Conservation (phyloP, 352 stramenopile genomes). For the Aphanomyces astaci region DNA sequence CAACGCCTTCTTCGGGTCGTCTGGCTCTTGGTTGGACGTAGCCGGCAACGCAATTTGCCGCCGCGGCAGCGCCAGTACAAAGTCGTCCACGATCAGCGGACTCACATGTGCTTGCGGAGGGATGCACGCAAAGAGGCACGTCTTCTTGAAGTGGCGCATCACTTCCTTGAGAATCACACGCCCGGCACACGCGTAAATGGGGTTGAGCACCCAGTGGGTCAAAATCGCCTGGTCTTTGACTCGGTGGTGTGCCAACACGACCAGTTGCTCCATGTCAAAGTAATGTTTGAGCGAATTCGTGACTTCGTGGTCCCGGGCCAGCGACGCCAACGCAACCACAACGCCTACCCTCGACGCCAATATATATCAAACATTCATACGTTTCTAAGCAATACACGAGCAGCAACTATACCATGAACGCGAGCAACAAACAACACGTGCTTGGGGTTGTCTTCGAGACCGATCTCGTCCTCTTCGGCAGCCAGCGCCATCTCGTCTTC, state of each 20-base stretch:
- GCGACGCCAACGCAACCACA: constrained; percentile 36
- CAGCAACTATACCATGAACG: constrained; percentile 32
- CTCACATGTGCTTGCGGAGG: constrained; percentile 1
- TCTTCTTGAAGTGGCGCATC: constrained; percentile 66
- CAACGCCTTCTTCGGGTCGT: constrained; percentile 32
- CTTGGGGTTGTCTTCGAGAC: constrained; percentile 58
- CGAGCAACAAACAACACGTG: constrained; percentile 50
- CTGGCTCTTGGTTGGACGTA: constrained; percentile 32
- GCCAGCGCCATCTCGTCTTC: constrained; percentile 34
- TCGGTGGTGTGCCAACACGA: constrained; percentile 55
- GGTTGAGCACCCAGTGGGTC: constrained; percentile 58
- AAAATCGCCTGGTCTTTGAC: constrained; percentile 62
- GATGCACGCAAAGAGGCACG: constrained; percentile 51
- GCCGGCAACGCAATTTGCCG: constrained; percentile 36
- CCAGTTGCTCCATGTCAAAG: constrained; percentile 57
- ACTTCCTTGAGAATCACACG: constrained; percentile 69
- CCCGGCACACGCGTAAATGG: constrained; percentile 52
- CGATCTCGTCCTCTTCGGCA: constrained; percentile 48
- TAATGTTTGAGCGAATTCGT: constrained; percentile 44
- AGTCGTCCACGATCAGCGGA: constrained; percentile 36
- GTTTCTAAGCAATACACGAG: constrained; percentile 23
- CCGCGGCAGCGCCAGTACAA: constrained; percentile 51
- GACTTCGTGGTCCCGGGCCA: constrained; percentile 41
- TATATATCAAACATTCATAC: constrained; percentile 27
- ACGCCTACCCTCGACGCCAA: constrained; percentile 23